Conservation (phyloP, 202 grass and related monocot species). For the Bolboschoenoplectus hybrid region DNA sequence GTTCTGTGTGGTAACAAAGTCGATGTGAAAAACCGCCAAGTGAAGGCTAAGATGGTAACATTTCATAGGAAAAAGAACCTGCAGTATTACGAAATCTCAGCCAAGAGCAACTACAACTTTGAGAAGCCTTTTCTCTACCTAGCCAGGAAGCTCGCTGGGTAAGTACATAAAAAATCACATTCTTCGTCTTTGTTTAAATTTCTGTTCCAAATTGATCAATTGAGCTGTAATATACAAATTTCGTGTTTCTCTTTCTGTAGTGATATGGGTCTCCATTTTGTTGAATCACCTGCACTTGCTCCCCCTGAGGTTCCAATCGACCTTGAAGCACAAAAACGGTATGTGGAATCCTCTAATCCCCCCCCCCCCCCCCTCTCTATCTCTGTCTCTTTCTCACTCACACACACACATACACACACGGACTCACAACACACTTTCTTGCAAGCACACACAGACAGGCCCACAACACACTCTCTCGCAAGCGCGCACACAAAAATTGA, state of each 20-base stretch:
- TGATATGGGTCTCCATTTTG: constrained; percentile 54
- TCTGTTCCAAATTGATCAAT: neutral
- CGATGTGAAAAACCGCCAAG: constrained; percentile 63
- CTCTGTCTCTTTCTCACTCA: neutral
- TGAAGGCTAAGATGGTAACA: constrained; percentile 61
- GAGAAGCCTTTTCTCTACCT: constrained; percentile 72
- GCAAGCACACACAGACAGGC: too few species aligned
- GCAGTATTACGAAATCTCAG: constrained; percentile 70
- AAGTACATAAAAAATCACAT: constrained; percentile 29
- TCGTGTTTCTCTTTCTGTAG: constrained; percentile 4
- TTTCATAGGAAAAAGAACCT: constrained; percentile 69
- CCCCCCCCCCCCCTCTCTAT: neutral
- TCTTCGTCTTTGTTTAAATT: neutral
- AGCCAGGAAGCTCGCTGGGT: constrained; percentile 62
- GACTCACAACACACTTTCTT: neutral
- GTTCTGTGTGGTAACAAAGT: constrained; percentile 69
- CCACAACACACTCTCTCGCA: too few species aligned
- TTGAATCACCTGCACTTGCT: constrained; percentile 55
- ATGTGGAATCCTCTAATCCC: constrained; percentile 15
- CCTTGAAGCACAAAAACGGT: constrained; percentile 53
- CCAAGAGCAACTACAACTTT: constrained; percentile 73
- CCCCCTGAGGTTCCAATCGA: constrained; percentile 59
- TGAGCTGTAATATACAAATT: neutral
- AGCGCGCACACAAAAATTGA: neutral
- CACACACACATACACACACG: neutral